phyloP scores from a whole-genome alignment of 148 eudicot species.

The Rhododendron vialii region DNA sequence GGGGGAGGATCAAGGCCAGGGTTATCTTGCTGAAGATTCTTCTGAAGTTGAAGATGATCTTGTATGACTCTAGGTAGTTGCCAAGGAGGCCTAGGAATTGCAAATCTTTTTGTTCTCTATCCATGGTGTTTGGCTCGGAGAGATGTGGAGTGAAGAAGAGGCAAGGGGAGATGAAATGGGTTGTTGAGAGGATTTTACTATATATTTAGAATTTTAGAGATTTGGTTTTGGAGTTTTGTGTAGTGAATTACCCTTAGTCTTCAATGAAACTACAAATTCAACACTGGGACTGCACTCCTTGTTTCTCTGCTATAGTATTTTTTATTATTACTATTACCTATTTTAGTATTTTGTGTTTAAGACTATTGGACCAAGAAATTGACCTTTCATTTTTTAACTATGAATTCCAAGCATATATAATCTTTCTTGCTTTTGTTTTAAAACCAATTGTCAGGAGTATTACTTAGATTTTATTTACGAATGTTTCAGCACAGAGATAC shows the following conservation, averaged over 20 bases:
- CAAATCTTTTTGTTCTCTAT: conserved; percentile 30
- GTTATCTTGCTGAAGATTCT: conserved; percentile 23
- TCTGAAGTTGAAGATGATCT: conserved; percentile 18
- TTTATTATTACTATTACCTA: no score
- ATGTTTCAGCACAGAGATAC: no score
- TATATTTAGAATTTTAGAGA: neutral
- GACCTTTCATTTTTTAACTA: no score
- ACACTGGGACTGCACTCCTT: neutral
- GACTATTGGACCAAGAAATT: no score
- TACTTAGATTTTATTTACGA: no score
- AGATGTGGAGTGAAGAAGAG: neutral
- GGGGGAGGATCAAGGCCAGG: conserved; percentile 24
- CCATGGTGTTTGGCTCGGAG: conserved; percentile 10
- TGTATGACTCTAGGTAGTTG: conserved; percentile 15
- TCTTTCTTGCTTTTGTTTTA: no score
- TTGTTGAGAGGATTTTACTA: neutral
- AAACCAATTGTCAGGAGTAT: no score
- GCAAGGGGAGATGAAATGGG: neutral
- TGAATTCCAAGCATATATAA: no score
- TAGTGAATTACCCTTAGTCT: neutral
- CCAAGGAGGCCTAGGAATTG: conserved; percentile 26
- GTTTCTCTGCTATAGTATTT: no score
- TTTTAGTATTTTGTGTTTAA: no score
- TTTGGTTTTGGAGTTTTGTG: neutral
- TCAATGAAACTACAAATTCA: neutral